Evolutionary conservation across 768 basidiomycete species (phyloP).

Genomic region (Pisolithus marmoratus): DNA sequence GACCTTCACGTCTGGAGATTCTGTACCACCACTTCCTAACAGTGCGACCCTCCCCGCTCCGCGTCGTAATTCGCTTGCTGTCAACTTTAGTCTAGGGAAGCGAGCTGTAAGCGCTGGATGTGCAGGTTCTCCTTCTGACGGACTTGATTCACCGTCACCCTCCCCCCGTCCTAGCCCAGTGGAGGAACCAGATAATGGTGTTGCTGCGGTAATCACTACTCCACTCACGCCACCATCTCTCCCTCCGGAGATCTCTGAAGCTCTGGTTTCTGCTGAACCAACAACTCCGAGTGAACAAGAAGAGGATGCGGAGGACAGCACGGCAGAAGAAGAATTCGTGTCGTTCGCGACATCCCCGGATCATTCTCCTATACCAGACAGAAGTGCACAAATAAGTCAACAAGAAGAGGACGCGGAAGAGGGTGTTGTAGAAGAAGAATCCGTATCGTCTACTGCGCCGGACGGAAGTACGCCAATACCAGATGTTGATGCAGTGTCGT

Average conservation of each 20-base stretch:
- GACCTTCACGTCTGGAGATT: conserved; percentile 12
- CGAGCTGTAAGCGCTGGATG: conserved; percentile 14
- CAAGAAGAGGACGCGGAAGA: too few species aligned
- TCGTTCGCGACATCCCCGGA: not conserved
- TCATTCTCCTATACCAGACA: too few species aligned
- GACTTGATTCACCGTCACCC: not conserved
- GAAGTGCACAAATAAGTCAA: too few species aligned
- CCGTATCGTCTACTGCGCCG: not conserved
- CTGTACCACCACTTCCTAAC: conserved; percentile 22
- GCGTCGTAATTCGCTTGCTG: conserved; percentile 27
- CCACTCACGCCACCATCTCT: not conserved
- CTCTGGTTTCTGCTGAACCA: not conserved
- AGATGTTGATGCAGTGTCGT: not conserved
- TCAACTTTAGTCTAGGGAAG: conserved; percentile 17
- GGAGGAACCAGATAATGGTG: not conserved
- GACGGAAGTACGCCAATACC: not conserved
- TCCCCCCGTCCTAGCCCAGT: too few species aligned
- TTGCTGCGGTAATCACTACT: not conserved
- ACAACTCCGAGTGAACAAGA: not conserved
- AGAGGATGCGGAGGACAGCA: not conserved
- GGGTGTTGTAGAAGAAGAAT: too few species aligned
- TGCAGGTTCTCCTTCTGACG: conserved; percentile 2
- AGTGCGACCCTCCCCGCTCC: not conserved
- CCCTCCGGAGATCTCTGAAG: not conserved
- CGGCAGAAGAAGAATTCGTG: not conserved